Base-by-base conservation (phyloP, 306 rosid genomes). In the Quercus robur region DNA sequence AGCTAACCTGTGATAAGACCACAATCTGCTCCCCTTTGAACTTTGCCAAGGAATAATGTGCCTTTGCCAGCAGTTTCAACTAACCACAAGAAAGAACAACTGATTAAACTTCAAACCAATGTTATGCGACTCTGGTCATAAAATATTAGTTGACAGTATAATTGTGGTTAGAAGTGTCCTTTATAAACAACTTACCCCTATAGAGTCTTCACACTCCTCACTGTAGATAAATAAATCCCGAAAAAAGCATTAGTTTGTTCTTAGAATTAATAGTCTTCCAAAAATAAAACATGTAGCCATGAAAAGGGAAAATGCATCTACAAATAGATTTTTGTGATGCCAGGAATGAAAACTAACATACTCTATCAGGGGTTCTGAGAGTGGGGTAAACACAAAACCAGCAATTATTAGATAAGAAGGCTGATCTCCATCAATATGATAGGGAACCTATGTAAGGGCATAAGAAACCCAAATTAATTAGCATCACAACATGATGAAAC, bases 311-410 rank as follows among this genome's bases (percentile, higher is more conserved):
- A 62, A 62, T 63, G 69, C 9, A 23, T 12, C 6, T 30, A 78
- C 11, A 21, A 6, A 75, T 1, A 31, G 7, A 31, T 15, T n/a
- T 2, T 49, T 49, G 54, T 49, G 54, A 49, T 63, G 75, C 73
- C 71, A 59, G 76, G 64, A 73, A 44, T 25, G 31, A 62, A 71
- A 25, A 61, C 59, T 67, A 55, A 81, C 98, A 70, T 95, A 95
- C 99, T 90, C 99, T 44, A 95, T 95, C 84, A 93, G 81, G 64
- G 98, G 96, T 78, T 93, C 99, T 4, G 99, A 95, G 69, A 95
- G 98, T 57, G 98, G 99, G 74, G 98, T 95, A 85, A 95, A 95
- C 87, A 95, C 99, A 87, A 95, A 91, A 73, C 98, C 98, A 23
- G 98, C 97, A 87, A 81, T 93, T 76, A 95, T 95, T 70, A 93